These are phyloP conservation scores for Vitis hybrid DNA, from an alignment of 177 flowering plant species.

Conservation along the genomic window DNA sequence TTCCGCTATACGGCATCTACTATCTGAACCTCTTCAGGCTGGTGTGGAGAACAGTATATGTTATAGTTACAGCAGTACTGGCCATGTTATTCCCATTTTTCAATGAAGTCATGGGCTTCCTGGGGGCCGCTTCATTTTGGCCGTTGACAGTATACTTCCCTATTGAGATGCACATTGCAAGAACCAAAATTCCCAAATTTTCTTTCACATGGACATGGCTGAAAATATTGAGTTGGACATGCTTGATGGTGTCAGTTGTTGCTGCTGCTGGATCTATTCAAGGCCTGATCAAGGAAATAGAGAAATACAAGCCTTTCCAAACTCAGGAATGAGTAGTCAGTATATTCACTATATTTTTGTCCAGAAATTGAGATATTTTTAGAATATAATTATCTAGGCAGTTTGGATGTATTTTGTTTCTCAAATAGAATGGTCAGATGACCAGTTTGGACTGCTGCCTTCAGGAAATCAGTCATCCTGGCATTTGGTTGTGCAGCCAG, in stretches of 20 bases:
- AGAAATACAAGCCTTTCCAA: constrained; percentile 46
- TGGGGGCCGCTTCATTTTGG: constrained; percentile 64
- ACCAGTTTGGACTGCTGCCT: too few species aligned
- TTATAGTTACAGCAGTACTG: constrained; percentile 47
- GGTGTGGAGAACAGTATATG: constrained; percentile 62
- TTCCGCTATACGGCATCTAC: constrained; percentile 40
- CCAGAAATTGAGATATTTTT: neutral
- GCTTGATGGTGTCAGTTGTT: constrained; percentile 53
- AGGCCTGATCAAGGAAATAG: constrained; percentile 44
- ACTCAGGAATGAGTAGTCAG: neutral
- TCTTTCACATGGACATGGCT: constrained; percentile 54
- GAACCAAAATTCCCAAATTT: constrained; percentile 38
- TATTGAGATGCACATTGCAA: constrained; percentile 64
- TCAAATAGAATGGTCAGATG: too few species aligned
- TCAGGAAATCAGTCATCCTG: too few species aligned
- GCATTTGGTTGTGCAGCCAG: too few species aligned
- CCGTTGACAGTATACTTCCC: constrained; percentile 75
- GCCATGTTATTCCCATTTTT: constrained; percentile 76
- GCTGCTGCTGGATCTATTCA: constrained; percentile 67
- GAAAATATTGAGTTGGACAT: constrained; percentile 53
- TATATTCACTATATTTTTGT: neutral
- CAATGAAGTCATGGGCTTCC: constrained; percentile 56
- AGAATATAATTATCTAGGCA: neutral
- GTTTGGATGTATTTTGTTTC: too few species aligned
- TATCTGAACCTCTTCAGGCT: constrained; percentile 47